Conservation (phyloP, 768 basidiomycete genomes). For the Tulasnella sp. region DNA sequence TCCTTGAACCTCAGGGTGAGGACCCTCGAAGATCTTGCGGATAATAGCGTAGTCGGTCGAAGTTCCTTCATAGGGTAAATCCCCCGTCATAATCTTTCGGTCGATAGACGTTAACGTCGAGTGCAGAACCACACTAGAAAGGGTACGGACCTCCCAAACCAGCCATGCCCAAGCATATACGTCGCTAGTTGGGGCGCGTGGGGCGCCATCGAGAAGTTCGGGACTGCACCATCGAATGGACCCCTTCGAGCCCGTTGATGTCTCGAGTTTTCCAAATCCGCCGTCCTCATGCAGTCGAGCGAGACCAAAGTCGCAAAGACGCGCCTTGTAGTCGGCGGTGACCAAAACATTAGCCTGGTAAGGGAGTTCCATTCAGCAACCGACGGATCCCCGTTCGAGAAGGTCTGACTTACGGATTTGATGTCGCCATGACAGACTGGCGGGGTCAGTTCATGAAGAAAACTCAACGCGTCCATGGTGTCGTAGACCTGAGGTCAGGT, state of each 20-base stretch:
- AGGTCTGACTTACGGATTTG: constrained; percentile 10
- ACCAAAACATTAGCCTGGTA: constrained; percentile 15
- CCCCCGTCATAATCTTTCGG: background rate
- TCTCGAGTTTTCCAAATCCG: background rate
- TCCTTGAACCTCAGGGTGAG: background rate
- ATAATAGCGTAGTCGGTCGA: background rate
- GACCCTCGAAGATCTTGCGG: constrained; percentile 2
- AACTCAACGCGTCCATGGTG: background rate
- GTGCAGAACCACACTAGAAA: no score
- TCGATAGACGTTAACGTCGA: background rate
- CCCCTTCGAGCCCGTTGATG: constrained; percentile 6
- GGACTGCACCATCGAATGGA: constrained; percentile 22
- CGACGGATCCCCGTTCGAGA: background rate
- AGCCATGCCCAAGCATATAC: constrained; percentile 15
- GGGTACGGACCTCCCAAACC: constrained; percentile 11
- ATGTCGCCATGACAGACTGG: constrained; percentile 27
- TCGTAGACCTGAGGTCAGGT: background rate
- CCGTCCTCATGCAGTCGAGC: background rate
- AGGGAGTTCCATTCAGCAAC: background rate
- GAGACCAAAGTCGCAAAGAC: constrained; percentile 22
- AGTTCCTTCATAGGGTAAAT: background rate
- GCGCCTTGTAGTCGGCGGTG: background rate
- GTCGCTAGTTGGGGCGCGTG: constrained; percentile 3
- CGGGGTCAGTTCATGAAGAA: constrained; percentile 4
- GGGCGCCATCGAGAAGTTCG: background rate